These are phyloP conservation scores for Usnea hakonensis DNA, from an alignment of 495 filamentous ascomycete genomes.

Conservation along the genomic window DNA sequence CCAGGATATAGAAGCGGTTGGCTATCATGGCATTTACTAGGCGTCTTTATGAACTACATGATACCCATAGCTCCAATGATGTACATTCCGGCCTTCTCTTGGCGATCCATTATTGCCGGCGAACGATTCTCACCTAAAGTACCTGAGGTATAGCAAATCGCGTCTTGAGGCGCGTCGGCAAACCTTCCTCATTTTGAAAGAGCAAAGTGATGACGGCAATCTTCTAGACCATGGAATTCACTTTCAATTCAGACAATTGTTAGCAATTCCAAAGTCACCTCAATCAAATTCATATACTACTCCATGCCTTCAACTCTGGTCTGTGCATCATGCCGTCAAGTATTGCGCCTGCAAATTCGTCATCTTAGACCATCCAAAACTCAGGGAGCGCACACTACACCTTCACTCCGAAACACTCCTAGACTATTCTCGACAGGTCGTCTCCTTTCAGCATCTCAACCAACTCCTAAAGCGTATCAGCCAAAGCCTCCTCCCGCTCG, in stretches of 20 bases:
- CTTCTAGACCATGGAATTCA: neutral
- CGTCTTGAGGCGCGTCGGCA: slow-evolving; percentile 7
- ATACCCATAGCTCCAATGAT: neutral
- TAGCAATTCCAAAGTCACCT: neutral
- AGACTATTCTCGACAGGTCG: slow-evolving; percentile 6
- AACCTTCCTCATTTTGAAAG: neutral
- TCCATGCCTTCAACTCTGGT: slow-evolving; percentile 9
- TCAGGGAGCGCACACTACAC: neutral
- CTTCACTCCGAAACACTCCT: neutral
- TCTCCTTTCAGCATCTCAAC: slow-evolving; percentile 1
- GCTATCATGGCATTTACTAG: slow-evolving; percentile 2
- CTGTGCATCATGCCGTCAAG: slow-evolving; percentile 17
- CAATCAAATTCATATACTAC: neutral
- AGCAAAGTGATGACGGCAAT: slow-evolving; percentile 19
- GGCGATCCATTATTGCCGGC: neutral
- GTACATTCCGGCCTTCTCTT: neutral
- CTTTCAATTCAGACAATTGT: neutral
- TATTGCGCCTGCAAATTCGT: neutral
- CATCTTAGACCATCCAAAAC: slow-evolving; percentile 3
- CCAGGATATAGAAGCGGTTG: neutral
- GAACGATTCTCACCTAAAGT: neutral
- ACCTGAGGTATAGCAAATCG: neutral
- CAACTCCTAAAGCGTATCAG: neutral
- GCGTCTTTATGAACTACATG: neutral
- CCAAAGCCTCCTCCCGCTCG: neutral